phyloP scores from a whole-genome alignment of 2,329 filamentous ascomycete species.

The Cercospora berteroae region DNA sequence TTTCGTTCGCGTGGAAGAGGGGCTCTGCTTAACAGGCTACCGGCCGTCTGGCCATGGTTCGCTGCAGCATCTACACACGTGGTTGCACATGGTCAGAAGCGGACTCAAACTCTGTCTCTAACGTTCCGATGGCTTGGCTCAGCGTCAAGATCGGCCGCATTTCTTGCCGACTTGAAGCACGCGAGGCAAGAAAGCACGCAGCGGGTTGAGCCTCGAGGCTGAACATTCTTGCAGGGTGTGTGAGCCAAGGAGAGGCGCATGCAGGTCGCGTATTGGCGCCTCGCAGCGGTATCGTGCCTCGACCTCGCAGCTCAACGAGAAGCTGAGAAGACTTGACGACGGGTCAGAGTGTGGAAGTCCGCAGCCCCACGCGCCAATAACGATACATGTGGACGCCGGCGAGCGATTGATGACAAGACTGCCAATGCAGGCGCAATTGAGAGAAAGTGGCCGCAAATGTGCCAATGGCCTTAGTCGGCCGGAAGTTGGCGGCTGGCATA shows the following conservation, averaged over 20 bases:
- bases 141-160: conserved; percentile 3
- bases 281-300: not conserved
- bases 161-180: not conserved
- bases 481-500: not conserved
- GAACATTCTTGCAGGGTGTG: not conserved
- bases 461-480: not conserved
- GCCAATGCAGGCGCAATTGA: not conserved
- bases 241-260: not conserved
- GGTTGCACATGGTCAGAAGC: conserved; percentile 7
- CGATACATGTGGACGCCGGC: not conserved
- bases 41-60: not conserved
- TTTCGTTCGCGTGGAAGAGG: not conserved
- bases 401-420: not conserved
- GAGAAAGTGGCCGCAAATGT: not conserved
- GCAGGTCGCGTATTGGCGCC: not conserved
- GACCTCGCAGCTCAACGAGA: conserved; percentile 2
- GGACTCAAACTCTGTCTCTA: not conserved
- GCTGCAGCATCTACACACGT: not conserved
- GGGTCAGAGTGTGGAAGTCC: not conserved
- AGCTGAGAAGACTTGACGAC: not conserved
- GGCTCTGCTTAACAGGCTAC: not conserved
- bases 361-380: not conserved
- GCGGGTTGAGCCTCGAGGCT: not conserved
- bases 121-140: not conserved
- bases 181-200: not conserved